Base-by-base conservation (phyloP, 164 flowering plant species). In the Dillenia suffruticosa region DNA sequence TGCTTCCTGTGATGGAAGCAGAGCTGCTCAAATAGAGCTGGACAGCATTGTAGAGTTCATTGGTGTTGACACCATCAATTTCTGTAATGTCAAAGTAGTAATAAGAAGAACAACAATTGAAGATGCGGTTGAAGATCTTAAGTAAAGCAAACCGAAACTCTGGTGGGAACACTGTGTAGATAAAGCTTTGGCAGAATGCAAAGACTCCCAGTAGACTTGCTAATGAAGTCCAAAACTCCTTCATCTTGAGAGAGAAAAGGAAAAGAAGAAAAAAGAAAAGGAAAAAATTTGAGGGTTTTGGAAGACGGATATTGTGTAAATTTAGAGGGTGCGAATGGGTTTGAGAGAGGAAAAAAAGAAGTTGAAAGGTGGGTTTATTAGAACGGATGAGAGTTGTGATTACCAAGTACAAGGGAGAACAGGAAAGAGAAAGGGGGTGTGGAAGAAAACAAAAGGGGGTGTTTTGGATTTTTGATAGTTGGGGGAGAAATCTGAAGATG, bases 1-100 rank as follows among this genome's bases (percentile, higher is more conserved):
- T 82, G 64, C 61, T 76, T 9, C 76, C 79, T 61, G 82, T 60
- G 71, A 70, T 68, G 58, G 88, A 77, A 24, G 81, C 80, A 52
- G 84, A 74, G 74, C 68, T 63, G 80, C 80, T 76, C 9, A 89
- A 84, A 67, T 89, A 89, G 69, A 87, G 86, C 63, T 83, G 90
- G 65, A 81, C 92, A 24, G 96, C 86, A 76, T 79, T 82, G 89
- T 89, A 89, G 66, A 91, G 90, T 63, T 87, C 97, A 75, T 91
- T 91, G 62, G 92, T 87, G 87, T 86, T 87, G 58, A 88, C 95
- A 49, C 98, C 96, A 67, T 92, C 96, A 63, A 88, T 82, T 62
- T 92, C 96, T 1, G 92, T 86, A 69, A 92, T 86, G 79, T 92
- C 98, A 71, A 81, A 88, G 84, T 87, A 87, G 77, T 82, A 81